Percentiles rank a stretch among this genome's conserved stretches.
Evolutionary conservation across 345 rosid genomes (phyloP).

Genomic region (Pugionium cornutum): DNA sequence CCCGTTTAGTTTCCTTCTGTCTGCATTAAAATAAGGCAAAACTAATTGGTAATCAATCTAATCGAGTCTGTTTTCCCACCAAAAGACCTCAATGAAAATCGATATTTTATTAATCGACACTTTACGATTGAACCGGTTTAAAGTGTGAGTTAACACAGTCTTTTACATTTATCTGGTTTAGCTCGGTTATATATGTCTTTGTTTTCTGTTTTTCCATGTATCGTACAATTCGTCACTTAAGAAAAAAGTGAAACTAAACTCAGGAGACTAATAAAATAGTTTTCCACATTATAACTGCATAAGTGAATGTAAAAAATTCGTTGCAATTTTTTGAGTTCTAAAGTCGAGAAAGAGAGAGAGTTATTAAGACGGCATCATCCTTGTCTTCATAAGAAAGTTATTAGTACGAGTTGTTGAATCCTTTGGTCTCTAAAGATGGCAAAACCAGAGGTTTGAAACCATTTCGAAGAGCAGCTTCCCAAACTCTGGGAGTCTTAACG

Average conservation of each 20-base stretch:
- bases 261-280: too few species aligned
- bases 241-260: too few species aligned
- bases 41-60: not conserved
- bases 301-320: not conserved
- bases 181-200: too few species aligned
- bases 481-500: constrained; percentile 40
- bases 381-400: not conserved
- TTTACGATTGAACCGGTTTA: not conserved
- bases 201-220: too few species aligned
- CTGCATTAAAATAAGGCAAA: not conserved
- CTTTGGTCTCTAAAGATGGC: constrained; percentile 29
- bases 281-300: not conserved
- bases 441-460: constrained; percentile 54
- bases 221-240: too few species aligned
- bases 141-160: too few species aligned
- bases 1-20: not conserved
- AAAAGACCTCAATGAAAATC: not conserved
- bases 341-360: not conserved
- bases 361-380: not conserved
- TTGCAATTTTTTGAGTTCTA: not conserved
- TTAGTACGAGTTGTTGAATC: not conserved
- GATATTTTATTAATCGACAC: not conserved
- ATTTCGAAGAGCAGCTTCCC: constrained; percentile 60
- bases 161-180: too few species aligned
- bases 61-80: constrained; percentile 10